phyloP scores from a whole-genome alignment of 345 rosid species.

The rapeseed (Brassica napus) region Da-Ae NC_063440.1:20326001-20326500 shows the following conservation, averaged over 20 bases:
- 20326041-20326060: constrained; percentile 69
- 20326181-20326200: background rate
- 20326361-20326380: constrained; percentile 3
- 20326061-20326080: constrained; percentile 60
- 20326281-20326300: constrained; percentile 79
- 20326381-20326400: background rate
- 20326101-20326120: constrained; percentile 52
- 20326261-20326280: constrained; percentile 64
- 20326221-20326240: constrained; percentile 60
- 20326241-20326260: constrained; percentile 61
- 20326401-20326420: constrained; percentile 36
- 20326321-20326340: constrained; percentile 90
- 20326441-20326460: constrained; percentile 90
- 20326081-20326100: constrained; percentile 63
- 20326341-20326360: constrained; percentile 37
- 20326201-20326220: background rate
- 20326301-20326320: constrained; percentile 79
- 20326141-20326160: constrained; percentile 53
- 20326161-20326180: background rate
- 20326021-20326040: constrained; percentile 62
- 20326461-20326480: constrained; percentile 63
- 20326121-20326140: constrained; percentile 44
- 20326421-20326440: constrained; percentile 89
- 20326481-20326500: constrained; percentile 89
- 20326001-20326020: constrained; percentile 62